Percentiles rank a stretch among this genome's conserved stretches.
phyloP scores from a whole-genome alignment of 164 flowering plant genomes.

The Umbilicus rupestris region DNA sequence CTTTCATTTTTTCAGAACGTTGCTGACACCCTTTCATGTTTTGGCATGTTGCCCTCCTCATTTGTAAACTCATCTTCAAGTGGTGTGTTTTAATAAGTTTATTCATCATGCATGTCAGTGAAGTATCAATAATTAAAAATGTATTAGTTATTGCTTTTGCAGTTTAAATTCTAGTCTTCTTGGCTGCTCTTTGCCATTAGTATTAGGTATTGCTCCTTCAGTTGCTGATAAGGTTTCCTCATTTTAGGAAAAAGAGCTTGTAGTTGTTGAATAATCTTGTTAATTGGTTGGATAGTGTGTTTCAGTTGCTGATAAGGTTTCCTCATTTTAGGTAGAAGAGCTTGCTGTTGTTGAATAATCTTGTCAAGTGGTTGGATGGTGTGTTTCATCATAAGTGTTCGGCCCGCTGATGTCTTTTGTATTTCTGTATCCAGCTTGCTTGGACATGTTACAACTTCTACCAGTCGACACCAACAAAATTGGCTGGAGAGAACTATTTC shows the following conservation, averaged over 20 bases:
- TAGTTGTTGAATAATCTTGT: not conserved
- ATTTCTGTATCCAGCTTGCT: constrained; percentile 54
- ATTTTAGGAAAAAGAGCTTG: not conserved
- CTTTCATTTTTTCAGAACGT: not conserved
- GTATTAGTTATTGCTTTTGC: not conserved
- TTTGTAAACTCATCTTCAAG: not conserved
- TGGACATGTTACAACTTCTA: constrained; percentile 98
- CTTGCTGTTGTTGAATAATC: not conserved
- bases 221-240: not conserved
- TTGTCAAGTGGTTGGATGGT: not conserved
- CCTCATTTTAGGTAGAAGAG: not conserved
- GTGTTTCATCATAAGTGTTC: not conserved
- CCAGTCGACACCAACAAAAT: constrained; percentile 89
- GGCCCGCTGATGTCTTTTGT: not conserved
- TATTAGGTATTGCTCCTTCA: not conserved
- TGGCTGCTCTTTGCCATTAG: not conserved
- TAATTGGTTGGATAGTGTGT: not conserved
- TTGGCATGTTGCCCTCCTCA: not conserved
- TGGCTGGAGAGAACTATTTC: constrained; percentile 94
- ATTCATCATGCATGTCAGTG: not conserved
- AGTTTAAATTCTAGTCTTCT: not conserved
- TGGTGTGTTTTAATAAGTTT: not conserved
- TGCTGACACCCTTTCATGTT: not conserved
- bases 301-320: not conserved
- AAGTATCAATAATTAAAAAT: not conserved